Evolutionary conservation across 176 grass and related monocot genomes (phyloP).

Genomic region (Urochloa ruziziensis): DNA sequence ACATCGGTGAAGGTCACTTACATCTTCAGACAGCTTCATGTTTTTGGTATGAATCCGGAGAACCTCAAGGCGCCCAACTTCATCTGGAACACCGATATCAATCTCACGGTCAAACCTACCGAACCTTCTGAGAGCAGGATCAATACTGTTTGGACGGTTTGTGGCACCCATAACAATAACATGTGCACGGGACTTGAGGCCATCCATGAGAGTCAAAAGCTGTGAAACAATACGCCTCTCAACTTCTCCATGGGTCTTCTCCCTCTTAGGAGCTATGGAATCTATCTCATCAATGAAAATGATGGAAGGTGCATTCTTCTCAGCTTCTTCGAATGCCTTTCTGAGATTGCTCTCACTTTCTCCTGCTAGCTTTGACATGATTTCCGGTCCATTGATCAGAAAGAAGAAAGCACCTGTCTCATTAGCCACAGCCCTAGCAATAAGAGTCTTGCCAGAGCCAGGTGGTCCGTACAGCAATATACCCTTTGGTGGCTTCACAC

Average conservation of each 20-base stretch:
- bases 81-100: slow-evolving; percentile 88
- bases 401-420: slow-evolving; percentile 93
- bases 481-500: slow-evolving; percentile 88
- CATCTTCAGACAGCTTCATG: slow-evolving; percentile 88
- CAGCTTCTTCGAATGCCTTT: slow-evolving; percentile 90
- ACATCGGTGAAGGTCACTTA: slow-evolving; percentile 28
- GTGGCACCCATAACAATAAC: slow-evolving; percentile 93
- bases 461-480: slow-evolving; percentile 76
- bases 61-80: slow-evolving; percentile 80
- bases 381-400: slow-evolving; percentile 85
- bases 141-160: slow-evolving; percentile 83
- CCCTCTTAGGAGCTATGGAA: slow-evolving; percentile 80
- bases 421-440: slow-evolving; percentile 80
- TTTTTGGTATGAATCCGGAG: slow-evolving; percentile 91
- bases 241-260: slow-evolving; percentile 86
- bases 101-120: slow-evolving; percentile 88
- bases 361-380: slow-evolving; percentile 89
- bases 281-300: slow-evolving; percentile 89
- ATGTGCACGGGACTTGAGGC: slow-evolving; percentile 67
- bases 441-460: slow-evolving; percentile 81
- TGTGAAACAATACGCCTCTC: slow-evolving; percentile 88
- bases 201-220: slow-evolving; percentile 88
- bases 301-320: slow-evolving; percentile 86
- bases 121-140: slow-evolving; percentile 80
- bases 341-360: slow-evolving; percentile 88